phyloP scores from a whole-genome alignment of 1,139 yeast species.

The Blastobotrys aristatus region DNA sequence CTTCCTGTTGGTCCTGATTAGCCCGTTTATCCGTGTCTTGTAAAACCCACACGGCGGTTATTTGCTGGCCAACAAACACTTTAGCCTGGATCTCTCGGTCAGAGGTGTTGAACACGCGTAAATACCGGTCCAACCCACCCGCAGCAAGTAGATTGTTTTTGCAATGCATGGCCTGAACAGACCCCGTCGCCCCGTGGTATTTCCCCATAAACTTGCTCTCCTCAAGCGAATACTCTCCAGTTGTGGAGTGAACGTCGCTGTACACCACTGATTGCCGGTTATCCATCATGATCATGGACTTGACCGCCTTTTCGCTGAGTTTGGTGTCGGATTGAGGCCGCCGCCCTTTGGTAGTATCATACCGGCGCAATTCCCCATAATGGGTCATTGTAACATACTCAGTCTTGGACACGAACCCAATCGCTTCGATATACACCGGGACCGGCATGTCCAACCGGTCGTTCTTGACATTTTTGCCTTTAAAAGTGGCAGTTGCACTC shows the following conservation, averaged over 20 bases:
- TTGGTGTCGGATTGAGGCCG: constrained; percentile 28
- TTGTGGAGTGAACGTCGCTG: constrained; percentile 26
- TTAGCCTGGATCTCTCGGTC: constrained; percentile 60
- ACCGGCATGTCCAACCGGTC: constrained; percentile 35
- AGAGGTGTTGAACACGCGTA: constrained; percentile 63
- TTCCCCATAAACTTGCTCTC: constrained; percentile 21
- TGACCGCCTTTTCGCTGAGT: constrained; percentile 23
- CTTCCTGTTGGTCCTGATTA: constrained; percentile 26
- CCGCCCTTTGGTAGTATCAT: constrained; percentile 31
- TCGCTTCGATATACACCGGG: constrained; percentile 35
- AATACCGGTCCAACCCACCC: constrained; percentile 84
- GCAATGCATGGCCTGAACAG: constrained; percentile 24
- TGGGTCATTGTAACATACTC: constrained; percentile 52
- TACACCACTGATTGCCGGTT: constrained; percentile 20
- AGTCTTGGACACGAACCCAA: constrained; percentile 28
- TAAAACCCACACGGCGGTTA: constrained; percentile 52
- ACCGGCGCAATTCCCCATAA: constrained; percentile 51
- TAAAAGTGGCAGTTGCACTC: constrained; percentile 27
- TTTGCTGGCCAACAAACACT: constrained; percentile 70
- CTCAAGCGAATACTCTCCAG: constrained; percentile 20
- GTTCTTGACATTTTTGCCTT: constrained; percentile 38
- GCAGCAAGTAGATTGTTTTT: constrained; percentile 39
- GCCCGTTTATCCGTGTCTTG: constrained; percentile 23
- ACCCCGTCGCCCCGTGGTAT: constrained; percentile 30
- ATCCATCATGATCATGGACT: constrained; percentile 19